phyloP scores from a whole-genome alignment of 2,329 filamentous ascomycete genomes.

The Didymosphaeria variabile region DNA sequence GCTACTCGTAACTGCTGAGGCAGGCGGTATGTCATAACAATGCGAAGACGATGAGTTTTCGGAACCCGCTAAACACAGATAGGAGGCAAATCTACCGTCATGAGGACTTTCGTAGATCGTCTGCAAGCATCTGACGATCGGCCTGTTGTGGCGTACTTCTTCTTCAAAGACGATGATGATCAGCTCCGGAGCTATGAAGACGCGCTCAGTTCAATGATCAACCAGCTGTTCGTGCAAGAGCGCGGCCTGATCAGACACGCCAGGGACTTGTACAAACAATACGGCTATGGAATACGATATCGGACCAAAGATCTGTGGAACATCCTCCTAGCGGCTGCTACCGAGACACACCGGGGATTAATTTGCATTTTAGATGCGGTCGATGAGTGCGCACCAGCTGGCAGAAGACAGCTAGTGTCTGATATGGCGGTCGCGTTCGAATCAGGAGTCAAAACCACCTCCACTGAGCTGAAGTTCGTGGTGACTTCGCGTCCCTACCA shows the following conservation, averaged over 20 bases:
- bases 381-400: slow-evolving; percentile 12
- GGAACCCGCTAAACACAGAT: background rate
- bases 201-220: slow-evolving; percentile 4
- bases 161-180: slow-evolving; percentile 15
- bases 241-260: slow-evolving; percentile 8
- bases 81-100: slow-evolving; percentile 13
- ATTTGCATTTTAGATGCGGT: slow-evolving; percentile 8
- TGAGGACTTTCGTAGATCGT: slow-evolving; percentile 9
- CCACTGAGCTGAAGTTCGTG: slow-evolving; percentile 3
- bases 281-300: slow-evolving; percentile 8
- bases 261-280: background rate
- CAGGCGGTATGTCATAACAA: slow-evolving; percentile 6
- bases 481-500: slow-evolving; percentile 12
- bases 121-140: slow-evolving; percentile 1
- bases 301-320: slow-evolving; percentile 11
- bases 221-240: slow-evolving; percentile 6
- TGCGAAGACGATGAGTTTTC: background rate
- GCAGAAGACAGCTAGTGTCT: slow-evolving; percentile 8
- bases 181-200: slow-evolving; percentile 13
- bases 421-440: slow-evolving; percentile 3
- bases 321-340: background rate
- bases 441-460: background rate
- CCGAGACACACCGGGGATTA: slow-evolving; percentile 3
- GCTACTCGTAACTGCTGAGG: slow-evolving; percentile 13
- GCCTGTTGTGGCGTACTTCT: slow-evolving; percentile 9